Percentiles rank a stretch among this genome's conserved stretches.
Evolutionary conservation across 1,139 yeast genomes (phyloP).

Genomic region (Trichomonascaceae sp.): DNA sequence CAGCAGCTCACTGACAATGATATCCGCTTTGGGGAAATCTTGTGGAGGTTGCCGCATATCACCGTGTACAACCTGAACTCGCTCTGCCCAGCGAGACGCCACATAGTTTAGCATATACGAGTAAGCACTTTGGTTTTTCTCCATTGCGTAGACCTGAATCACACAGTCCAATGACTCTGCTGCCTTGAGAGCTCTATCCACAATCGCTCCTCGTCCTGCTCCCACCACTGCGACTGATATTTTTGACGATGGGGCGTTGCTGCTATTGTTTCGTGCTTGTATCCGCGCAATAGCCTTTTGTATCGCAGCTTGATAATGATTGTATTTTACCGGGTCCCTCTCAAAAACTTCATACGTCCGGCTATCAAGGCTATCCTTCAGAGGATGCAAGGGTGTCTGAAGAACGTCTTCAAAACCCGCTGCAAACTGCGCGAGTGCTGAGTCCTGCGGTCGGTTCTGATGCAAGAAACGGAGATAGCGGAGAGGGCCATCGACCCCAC

Average conservation of each 20-base stretch:
- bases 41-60: constrained; percentile 40
- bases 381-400: constrained; percentile 62
- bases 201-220: constrained; percentile 78
- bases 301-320: constrained; percentile 54
- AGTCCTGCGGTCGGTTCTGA: constrained; percentile 23
- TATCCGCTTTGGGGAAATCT: constrained; percentile 29
- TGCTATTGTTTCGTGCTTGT: neutral
- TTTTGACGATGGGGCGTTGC: neutral
- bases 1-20: constrained; percentile 66
- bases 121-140: constrained; percentile 56
- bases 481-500: constrained; percentile 35
- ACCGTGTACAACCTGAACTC: constrained; percentile 33
- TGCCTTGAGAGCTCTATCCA: constrained; percentile 39
- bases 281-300: constrained; percentile 36
- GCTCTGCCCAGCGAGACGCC: constrained; percentile 23
- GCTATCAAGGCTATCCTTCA: constrained; percentile 40
- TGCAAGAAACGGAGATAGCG: constrained; percentile 41
- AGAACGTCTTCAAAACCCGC: constrained; percentile 29
- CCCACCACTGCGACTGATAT: constrained; percentile 51
- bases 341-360: constrained; percentile 59
- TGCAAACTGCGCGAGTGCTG: constrained; percentile 25
- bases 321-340: constrained; percentile 53
- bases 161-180: constrained; percentile 24
- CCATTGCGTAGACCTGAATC: constrained; percentile 43
- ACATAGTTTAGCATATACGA: constrained; percentile 23